Evolutionary conservation across 371 early-diverging fungal genomes (phyloP), one percentile per base, ranked within the genome.

Genomic region (Actinomucor elegans): DNA sequence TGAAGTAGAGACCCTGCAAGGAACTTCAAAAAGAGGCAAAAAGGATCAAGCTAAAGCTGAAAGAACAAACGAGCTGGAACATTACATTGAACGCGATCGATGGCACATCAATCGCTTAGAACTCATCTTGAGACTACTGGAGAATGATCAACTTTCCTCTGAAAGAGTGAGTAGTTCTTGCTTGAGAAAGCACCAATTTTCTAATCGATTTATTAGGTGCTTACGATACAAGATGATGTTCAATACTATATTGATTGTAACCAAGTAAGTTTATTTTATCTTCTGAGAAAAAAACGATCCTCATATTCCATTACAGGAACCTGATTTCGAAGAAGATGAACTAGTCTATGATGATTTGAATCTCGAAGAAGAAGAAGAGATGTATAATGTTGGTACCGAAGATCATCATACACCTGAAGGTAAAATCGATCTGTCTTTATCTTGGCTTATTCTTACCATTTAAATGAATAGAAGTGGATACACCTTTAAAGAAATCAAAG

Each of bases 341-440:
- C 81, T 73, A 43, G 85, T 98, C n/a, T 98, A 98, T 71, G 94
- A 97, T 48, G 94, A 94, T 38, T 67, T 98, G 60, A 88, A 92
- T 64, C 77, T 98, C 38, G 93, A 92, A 52, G 95, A 94, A 48
- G 94, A 89, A 44, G 91, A 94, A 34, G 93, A 90, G 57, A 73
- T 87, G 27, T 90, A 78, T 67, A 80, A 81, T 26, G 73, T 89
- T 15, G 73, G 72, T 15, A 73, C 71, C 28, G 85, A 85, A n/a
- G 86, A 85, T 10, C 57, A 53, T 32, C 18, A 14, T 15, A 26
- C 14, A 14, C 10, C 28, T 12, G 64, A 63, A 57, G 62, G 51
- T 61, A 47, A 23, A 27, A 17, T 31, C 31, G 11, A 5, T 31
- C 14, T 7, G 5, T 44, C 15, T 10, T 17, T 27, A n/a, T 27